phyloP scores from a whole-genome alignment of 1,139 yeast genomes.

The Suhomyces panamericanus region DNA sequence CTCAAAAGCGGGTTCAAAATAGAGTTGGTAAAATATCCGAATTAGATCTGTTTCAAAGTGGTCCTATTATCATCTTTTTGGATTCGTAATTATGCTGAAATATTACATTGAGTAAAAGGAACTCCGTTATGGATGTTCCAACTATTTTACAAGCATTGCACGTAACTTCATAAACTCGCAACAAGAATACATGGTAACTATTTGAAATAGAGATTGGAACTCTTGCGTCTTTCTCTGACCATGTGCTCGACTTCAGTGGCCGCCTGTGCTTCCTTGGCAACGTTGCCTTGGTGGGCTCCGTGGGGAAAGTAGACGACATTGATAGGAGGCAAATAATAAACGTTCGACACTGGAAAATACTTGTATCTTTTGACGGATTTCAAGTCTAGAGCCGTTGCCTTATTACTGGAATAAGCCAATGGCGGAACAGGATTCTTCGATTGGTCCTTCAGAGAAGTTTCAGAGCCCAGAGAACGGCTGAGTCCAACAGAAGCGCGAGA shows the following conservation, averaged over 20 bases:
- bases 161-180: neutral
- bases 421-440: slow-evolving; percentile 9
- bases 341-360: slow-evolving; percentile 57
- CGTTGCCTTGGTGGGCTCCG: slow-evolving; percentile 41
- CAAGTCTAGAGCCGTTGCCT: slow-evolving; percentile 13
- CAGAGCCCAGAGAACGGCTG: neutral
- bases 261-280: slow-evolving; percentile 7
- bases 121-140: too few species aligned
- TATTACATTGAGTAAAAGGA: too few species aligned
- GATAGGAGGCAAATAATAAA: slow-evolving; percentile 59
- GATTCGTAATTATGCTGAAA: neutral
- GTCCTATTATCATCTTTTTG: neutral
- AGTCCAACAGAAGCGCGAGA: neutral
- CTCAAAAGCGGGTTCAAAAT: too few species aligned
- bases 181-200: neutral
- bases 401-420: slow-evolving; percentile 12
- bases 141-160: neutral
- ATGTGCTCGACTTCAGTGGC: slow-evolving; percentile 11
- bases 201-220: slow-evolving; percentile 20
- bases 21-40: too few species aligned
- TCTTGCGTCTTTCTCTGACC: slow-evolving; percentile 17
- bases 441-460: neutral
- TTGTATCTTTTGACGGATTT: slow-evolving; percentile 37
- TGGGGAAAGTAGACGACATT: slow-evolving; percentile 63
- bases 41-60: too few species aligned